A percentile compares a stretch with the other conserved stretches of the same genome.
phyloP scores from a whole-genome alignment of 176 grass and related monocot genomes.

The Melocanna baccifera region DNA sequence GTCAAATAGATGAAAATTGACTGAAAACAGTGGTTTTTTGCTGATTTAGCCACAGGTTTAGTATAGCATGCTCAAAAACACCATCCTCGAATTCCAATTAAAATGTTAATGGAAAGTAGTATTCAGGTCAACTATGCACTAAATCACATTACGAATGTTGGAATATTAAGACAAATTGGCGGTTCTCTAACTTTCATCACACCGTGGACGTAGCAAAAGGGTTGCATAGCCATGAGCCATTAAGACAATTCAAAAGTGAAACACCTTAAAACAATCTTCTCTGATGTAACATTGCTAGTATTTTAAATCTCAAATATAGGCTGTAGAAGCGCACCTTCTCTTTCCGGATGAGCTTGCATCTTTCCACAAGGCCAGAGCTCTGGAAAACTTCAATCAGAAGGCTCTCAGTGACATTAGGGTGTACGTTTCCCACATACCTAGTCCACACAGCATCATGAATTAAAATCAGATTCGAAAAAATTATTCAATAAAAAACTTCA shows the following conservation, averaged over 20 bases:
- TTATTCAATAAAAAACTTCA: not conserved
- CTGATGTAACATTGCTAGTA: not conserved
- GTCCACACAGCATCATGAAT: constrained; percentile 21
- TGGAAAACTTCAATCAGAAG: constrained; percentile 86
- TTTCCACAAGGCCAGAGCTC: constrained; percentile 65
- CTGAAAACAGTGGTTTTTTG: not conserved
- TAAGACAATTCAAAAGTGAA: not conserved
- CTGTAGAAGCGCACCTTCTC: constrained; percentile 60
- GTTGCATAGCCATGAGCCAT: constrained; percentile 12
- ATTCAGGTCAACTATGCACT: not conserved
- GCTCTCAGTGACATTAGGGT: constrained; percentile 66
- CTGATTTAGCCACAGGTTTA: not conserved
- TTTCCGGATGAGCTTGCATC: constrained; percentile 86
- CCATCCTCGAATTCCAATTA: not conserved
- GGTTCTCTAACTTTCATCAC: not conserved
- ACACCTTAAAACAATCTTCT: not conserved
- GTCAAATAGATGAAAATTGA: constrained; percentile 24
- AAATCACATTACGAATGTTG: constrained; percentile 6
- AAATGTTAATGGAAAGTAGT: not conserved
- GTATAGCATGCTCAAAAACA: not conserved
- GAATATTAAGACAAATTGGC: constrained; percentile 3
- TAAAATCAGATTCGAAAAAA: constrained; percentile 27
- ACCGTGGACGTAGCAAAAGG: not conserved
- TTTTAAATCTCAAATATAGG: not conserved
- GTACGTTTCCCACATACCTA: constrained; percentile 88